Base-by-base conservation (phyloP, 768 basidiomycete genomes). In the Cystobasidium tubakii region DNA sequence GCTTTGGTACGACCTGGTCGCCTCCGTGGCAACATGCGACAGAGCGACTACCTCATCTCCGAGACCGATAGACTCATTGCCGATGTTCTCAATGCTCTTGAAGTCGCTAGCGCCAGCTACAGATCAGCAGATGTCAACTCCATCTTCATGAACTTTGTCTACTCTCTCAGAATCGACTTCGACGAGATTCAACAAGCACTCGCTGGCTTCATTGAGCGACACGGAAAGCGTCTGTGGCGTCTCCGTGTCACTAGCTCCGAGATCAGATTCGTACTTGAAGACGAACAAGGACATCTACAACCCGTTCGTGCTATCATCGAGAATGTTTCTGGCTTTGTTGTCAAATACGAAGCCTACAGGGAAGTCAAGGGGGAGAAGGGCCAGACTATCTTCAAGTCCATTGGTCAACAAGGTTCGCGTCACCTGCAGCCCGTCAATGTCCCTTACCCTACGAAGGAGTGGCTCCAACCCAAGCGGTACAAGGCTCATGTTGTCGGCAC, bases 401-500 rank as follows among this genome's bases (percentile, higher is more conserved):
- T 99, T 76, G 96, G 96, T 54, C 92, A 96, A 62, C 96, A 96
- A 82, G 96, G 96, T 2, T 92, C 95, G 62, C 85, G 96, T 66
- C 95, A 99, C 82, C 85, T 98, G 31, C 94, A 94, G 82, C 93
- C 92, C 13, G 95, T 95, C 76, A 89, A 91, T 82, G 87, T 90
- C 77, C 85, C 91, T 0, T 98, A 98, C 83, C 88, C 95, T 17
- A 98, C 95, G 73, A 99, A 96, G 83, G 95, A 97, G 81, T 97
- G 93, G 21, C 84, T 99, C 60, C 96, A 99, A 81, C 96, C 96
- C 50, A 94, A 96, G 82, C 92, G 96, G 76, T 98, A 98, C 84
- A 95, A 98, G 81, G 96, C 96, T 27, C 96, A 99, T 82, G 87
- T 97, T 74, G 89, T 96, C 77, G 96, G 96, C 66, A 99, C 96